Base-by-base conservation (phyloP, 192 early-diverging fungal genomes). In the Rhizophagus clarus region DNA sequence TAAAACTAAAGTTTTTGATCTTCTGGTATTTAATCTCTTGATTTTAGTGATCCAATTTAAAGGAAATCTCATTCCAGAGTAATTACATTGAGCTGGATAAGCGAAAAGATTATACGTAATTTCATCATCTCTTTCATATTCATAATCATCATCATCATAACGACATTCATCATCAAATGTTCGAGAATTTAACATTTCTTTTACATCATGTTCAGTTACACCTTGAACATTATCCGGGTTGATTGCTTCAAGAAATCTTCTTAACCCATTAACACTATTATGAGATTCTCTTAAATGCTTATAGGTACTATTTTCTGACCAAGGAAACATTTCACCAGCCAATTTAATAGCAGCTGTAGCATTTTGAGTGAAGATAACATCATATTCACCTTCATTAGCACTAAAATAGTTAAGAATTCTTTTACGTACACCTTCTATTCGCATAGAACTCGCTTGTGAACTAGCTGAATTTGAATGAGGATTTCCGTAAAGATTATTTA, bases 21-120 rank as follows among this genome's bases (percentile, higher is more conserved):
- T 76, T n/a, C 10, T 62, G 40, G 72, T 82, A 51, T 80, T 74
- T 34, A 87, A 81, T 10, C 72, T 28, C 62, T 85, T 84, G 74
- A 92, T 82, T 47, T 80, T 84, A 56, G 67, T 80, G 14, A 89
- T 79, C 84, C 91, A 93, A 4, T 83, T 69, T 9, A 94, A 84
- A 11, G 93, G 92, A 71, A 93, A 95, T 51, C 91, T 88, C 56
- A 85, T 83, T 1, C 95, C 95, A 14, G 91, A 89, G 82, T 92
- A 94, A 85, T 97, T 97, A 83, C 93, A 96, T 85, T 97, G 95
- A 11, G 93, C 94, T 0, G 95, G 93, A 79, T 92, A 94, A 0
- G 93, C 92, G 42, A 96, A 85, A 17, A 96, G 86, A 47, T 89
- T 88, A 76, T 85, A 85, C 1, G 47, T 67, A 4, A 70, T 31